phyloP scores from a whole-genome alignment of 305 asterid genomes.

The Solanum hybrid region DNA sequence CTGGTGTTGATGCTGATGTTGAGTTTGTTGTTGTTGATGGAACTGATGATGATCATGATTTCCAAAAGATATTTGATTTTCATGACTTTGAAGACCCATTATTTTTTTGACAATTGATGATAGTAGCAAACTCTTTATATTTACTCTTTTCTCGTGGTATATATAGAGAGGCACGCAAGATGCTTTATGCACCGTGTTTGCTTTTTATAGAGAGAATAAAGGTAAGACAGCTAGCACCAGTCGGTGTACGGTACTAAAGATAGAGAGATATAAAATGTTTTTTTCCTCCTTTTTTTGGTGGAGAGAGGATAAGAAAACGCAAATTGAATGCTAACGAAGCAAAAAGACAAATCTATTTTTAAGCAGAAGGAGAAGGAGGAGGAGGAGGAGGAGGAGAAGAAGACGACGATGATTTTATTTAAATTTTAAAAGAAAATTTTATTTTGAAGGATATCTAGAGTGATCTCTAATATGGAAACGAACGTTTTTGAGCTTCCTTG shows the following conservation, averaged over 20 bases:
- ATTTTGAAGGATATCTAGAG: neutral
- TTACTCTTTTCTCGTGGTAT: neutral
- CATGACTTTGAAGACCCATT: neutral
- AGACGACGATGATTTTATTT: neutral
- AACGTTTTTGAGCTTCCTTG: neutral
- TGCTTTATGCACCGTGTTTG: neutral
- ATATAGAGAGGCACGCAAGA: neutral
- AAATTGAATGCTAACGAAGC: slow-evolving; percentile 19
- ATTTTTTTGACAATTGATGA: neutral
- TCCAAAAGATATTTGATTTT: slow-evolving; percentile 4
- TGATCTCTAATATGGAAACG: neutral
- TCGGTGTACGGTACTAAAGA: neutral
- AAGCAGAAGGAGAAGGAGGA: neutral
- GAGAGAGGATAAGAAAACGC: slow-evolving; percentile 11
- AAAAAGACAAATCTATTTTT: slow-evolving; percentile 23
- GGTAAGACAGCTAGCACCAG: neutral
- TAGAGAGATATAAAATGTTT: neutral
- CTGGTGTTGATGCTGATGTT: slow-evolving; percentile 21
- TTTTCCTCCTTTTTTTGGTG: neutral
- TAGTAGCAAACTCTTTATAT: neutral
- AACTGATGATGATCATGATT: slow-evolving; percentile 26
- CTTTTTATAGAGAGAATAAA: neutral
- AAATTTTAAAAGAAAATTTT: neutral
- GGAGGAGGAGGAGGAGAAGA: too few species aligned
- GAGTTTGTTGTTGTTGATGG: slow-evolving; percentile 19